These are phyloP conservation scores for Fusarium sp. DNA, from an alignment of 2,329 filamentous ascomycete genomes.

Conservation along the genomic window DNA sequence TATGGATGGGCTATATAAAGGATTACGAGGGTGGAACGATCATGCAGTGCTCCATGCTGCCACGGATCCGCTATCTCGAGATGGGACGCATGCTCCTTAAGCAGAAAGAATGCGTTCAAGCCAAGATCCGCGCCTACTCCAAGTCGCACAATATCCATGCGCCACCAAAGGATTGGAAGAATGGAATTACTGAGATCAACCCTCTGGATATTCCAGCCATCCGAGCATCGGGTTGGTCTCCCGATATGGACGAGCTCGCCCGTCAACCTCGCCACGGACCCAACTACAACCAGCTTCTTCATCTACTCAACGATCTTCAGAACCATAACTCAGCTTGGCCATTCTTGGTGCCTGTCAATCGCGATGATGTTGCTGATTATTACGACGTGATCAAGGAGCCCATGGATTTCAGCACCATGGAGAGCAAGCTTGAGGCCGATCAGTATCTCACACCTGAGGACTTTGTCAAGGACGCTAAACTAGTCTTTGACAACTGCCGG, in stretches of 20 bases:
- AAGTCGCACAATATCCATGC: conserved; percentile 90
- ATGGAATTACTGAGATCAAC: conserved; percentile 81
- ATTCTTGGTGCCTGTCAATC: conserved; percentile 92
- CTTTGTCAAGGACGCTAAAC: conserved; percentile 88
- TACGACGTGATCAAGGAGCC: conserved; percentile 98
- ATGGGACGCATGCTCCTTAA: conserved; percentile 94
- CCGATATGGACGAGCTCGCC: conserved; percentile 97
- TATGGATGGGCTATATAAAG: conserved; percentile 99
- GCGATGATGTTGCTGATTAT: conserved; percentile 97
- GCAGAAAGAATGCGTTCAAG: conserved; percentile 94
- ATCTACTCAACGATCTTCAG: conserved; percentile 94
- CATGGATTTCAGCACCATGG: conserved; percentile 98
- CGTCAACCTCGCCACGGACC: conserved; percentile 95
- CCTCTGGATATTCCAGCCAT: conserved; percentile 90
- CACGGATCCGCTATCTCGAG: conserved; percentile 94
- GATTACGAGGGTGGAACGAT: conserved; percentile 99
- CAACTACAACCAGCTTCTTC: conserved; percentile 94
- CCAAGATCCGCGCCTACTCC: conserved; percentile 93
- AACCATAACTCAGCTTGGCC: conserved; percentile 96
- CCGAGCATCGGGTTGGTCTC: conserved; percentile 92
- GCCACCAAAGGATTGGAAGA: conserved; percentile 89
- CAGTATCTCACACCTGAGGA: conserved; percentile 93
- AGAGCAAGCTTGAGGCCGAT: conserved; percentile 93
- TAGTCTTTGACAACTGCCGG: conserved; percentile 95
- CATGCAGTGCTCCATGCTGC: conserved; percentile 99